Evolutionary conservation across 495 filamentous ascomycete genomes (phyloP), one percentile per base, ranked within the genome.

Genomic region (Aspergillus panamensis): DNA sequence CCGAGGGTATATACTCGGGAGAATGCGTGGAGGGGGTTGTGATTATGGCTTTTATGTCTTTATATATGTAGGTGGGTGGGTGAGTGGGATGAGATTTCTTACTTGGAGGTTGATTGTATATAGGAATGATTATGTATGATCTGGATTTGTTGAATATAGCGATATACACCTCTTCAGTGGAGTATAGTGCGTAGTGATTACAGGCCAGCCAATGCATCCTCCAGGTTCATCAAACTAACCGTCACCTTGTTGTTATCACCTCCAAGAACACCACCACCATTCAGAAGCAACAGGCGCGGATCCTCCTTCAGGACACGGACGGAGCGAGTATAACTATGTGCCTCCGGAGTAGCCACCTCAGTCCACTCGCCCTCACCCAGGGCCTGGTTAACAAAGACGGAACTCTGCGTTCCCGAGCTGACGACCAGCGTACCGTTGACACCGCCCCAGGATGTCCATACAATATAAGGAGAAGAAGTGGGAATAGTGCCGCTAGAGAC

Each of bases 321-420:
- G 57, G 73, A 68, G 4, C 82, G 57, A 5, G 81, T 79, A 59
- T 87, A 87, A 12, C 73, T 74, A 12, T 59, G 65, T 1, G 66
- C 61, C 62, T 83, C 77, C 1, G 74, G 74, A 1, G 79, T 81
- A 6, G 66, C 48, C 2, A 82, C 67, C 58, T 73, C 78, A 37
- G 74, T 77, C 86, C 86, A 88, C 10, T 77, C 66, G 21, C 72
- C 76, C 39, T 78, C 74, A 8, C 84, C 85, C 5, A 87, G 71
- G 7, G 68, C 72, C 35, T 73, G 68, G 60, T 88, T 89, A 20
- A 83, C 63, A 51, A 84, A 89, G 3, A 89, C 59, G 19, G 80
- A 69, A n/a, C 69, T 68, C 33, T 74, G 62, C 8, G 73, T 78
- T 0, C 79, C 79, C 7, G 72, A 72, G 58, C 80, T 84, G 30